Percentiles rank a stretch among this genome's conserved stretches.
These are phyloP conservation scores for Conticribra weissflogii DNA, from an alignment of 108 stramenopile genomes.

Conservation along the genomic window DNA sequence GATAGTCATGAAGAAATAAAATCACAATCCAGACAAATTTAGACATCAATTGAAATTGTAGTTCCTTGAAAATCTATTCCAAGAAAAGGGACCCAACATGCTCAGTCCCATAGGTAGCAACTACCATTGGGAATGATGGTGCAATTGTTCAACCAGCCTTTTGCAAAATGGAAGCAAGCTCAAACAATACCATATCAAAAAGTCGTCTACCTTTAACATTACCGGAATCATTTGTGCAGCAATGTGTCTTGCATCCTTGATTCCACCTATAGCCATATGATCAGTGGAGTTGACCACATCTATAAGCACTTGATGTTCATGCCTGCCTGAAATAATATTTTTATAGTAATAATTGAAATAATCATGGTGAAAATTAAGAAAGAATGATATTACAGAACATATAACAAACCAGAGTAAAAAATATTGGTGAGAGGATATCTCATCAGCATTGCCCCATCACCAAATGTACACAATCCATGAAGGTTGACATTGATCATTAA, in stretches of 20 bases:
- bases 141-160: slow-evolving; percentile 11
- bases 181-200: slow-evolving; percentile 25
- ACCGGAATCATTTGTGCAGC: slow-evolving; percentile 2
- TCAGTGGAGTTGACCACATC: slow-evolving; percentile 1
- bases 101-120: too few species aligned
- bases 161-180: slow-evolving; percentile 12
- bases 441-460: slow-evolving; percentile 4
- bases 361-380: too few species aligned
- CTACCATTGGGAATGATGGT: slow-evolving; percentile 1
- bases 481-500: neutral
- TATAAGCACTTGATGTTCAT: neutral
- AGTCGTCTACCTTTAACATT: neutral
- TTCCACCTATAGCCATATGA: neutral
- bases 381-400: too few species aligned
- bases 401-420: too few species aligned
- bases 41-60: neutral
- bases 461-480: neutral
- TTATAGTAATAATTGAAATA: too few species aligned
- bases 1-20: too few species aligned
- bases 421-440: neutral
- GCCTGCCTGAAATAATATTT: neutral
- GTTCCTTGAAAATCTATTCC: neutral
- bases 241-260: slow-evolving; percentile 13
- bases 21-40: too few species aligned
- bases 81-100: too few species aligned